Conservation (phyloP, 2,329 filamentous ascomycete genomes). For the Kalmusia sp. region DNA sequence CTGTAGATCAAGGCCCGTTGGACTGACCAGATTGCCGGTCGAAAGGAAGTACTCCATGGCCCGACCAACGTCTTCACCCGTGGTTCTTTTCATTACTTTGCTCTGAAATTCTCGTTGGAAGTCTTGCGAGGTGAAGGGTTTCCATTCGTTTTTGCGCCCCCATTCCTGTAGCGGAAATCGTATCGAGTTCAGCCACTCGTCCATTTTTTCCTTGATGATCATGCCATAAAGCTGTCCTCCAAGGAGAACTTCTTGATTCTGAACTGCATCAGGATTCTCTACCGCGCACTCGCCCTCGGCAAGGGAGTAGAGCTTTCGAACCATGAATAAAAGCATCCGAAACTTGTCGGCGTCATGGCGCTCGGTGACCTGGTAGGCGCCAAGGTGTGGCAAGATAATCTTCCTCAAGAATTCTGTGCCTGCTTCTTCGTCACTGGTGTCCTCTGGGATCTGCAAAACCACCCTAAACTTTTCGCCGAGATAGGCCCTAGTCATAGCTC, state of each 20-base stretch:
- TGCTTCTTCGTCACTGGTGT: slow-evolving; percentile 85
- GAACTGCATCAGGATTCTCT: slow-evolving; percentile 95
- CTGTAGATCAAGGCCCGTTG: slow-evolving; percentile 91
- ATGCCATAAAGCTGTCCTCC: slow-evolving; percentile 94
- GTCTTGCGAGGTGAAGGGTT: slow-evolving; percentile 73
- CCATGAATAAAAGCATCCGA: slow-evolving; percentile 93
- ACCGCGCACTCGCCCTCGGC: slow-evolving; percentile 91
- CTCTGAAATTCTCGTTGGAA: slow-evolving; percentile 80
- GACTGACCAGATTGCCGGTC: slow-evolving; percentile 90
- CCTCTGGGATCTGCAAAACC: slow-evolving; percentile 82
- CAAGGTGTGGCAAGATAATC: slow-evolving; percentile 90
- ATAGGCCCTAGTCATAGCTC: slow-evolving; percentile 81
- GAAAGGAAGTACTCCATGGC: slow-evolving; percentile 94
- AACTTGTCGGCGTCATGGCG: slow-evolving; percentile 91
- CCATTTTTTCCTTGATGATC: slow-evolving; percentile 92
- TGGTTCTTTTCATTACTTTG: slow-evolving; percentile 76
- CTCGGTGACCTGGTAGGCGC: slow-evolving; percentile 82
- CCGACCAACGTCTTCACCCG: slow-evolving; percentile 85
- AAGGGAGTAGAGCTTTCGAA: slow-evolving; percentile 90
- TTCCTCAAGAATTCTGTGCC: slow-evolving; percentile 90
- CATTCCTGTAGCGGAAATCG: slow-evolving; percentile 62
- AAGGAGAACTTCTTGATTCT: slow-evolving; percentile 93
- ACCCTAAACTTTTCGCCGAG: slow-evolving; percentile 90
- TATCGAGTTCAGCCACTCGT: slow-evolving; percentile 83
- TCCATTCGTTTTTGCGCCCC: slow-evolving; percentile 58